A percentile compares a stretch with the other conserved stretches of the same genome.
Conservation (phyloP, 176 grass and related monocot genomes). For the Eragrostis nindensis region DNA sequence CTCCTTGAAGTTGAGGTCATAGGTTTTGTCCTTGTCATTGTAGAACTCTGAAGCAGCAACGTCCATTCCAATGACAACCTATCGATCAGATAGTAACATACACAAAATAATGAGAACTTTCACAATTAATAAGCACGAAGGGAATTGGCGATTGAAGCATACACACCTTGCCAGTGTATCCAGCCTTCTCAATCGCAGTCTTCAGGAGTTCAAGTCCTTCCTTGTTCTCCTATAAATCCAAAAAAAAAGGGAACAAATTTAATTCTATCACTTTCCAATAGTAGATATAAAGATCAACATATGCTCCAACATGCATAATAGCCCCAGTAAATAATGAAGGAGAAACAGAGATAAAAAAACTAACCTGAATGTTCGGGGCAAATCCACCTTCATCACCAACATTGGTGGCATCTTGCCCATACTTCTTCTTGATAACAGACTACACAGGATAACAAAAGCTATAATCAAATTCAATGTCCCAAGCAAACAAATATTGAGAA, state of each 20-base stretch:
- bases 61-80: conserved; percentile 97
- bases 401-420: conserved; percentile 87
- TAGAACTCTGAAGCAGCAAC: conserved; percentile 96
- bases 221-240: conserved; percentile 70
- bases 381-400: conserved; percentile 96
- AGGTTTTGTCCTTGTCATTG: conserved; percentile 81
- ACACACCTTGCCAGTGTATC: conserved; percentile 86
- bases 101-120: background rate
- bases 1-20: conserved; percentile 92
- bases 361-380: conserved; percentile 95
- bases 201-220: conserved; percentile 94
- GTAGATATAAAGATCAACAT: background rate
- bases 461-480: background rate
- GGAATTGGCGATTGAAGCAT: background rate
- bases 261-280: background rate
- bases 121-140: background rate
- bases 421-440: conserved; percentile 98
- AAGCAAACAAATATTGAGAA: background rate
- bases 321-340: background rate
- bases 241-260: conserved; percentile 11
- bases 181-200: conserved; percentile 82
- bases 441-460: conserved; percentile 18
- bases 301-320: background rate
- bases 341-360: background rate
- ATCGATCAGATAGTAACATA: background rate